phyloP scores from a whole-genome alignment of 75 land plant genomes.

The Pinus albicaulis region DNA sequence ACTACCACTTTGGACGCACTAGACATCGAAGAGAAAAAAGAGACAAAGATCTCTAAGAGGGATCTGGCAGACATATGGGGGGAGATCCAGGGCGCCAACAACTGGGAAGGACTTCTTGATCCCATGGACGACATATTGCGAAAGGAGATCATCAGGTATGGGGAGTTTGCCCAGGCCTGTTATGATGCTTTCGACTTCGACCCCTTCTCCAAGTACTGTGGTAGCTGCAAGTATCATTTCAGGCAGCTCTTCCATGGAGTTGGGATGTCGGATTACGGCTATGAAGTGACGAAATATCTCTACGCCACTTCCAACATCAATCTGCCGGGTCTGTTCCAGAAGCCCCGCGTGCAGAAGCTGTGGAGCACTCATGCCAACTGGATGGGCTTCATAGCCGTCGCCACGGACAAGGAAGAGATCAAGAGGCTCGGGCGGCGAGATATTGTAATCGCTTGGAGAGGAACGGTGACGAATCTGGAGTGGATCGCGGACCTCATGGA shows the following conservation, averaged over 20 bases:
- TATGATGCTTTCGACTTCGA: conserved; percentile 86
- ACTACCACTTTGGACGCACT: too few relatives aligned
- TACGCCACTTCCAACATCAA: conserved; percentile 71
- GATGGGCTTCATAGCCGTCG: conserved; percentile 83
- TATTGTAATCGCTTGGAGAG: conserved; percentile 72
- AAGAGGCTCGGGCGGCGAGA: conserved; percentile 74
- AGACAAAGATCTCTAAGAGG: not conserved
- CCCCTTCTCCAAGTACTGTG: conserved; percentile 60
- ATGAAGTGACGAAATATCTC: conserved; percentile 69
- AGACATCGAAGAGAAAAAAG: too few relatives aligned
- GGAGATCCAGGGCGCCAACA: conserved; percentile 54
- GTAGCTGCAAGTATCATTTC: conserved; percentile 42
- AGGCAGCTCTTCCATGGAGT: not conserved
- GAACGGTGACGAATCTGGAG: conserved; percentile 74
- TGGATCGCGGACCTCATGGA: conserved; percentile 66
- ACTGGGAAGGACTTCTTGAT: conserved; percentile 79
- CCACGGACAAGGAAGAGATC: conserved; percentile 53
- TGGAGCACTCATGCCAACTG: conserved; percentile 27
- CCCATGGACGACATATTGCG: conserved; percentile 66
- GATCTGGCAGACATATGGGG: conserved; percentile 27
- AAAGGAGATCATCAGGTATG: conserved; percentile 66
- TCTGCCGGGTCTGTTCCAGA: conserved; percentile 59
- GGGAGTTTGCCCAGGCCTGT: conserved; percentile 71
- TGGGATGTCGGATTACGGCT: conserved; percentile 22
- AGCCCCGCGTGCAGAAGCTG: conserved; percentile 11